Evolutionary conservation across 345 rosid species (phyloP).

Genomic region (Heritiera fomes): DNA sequence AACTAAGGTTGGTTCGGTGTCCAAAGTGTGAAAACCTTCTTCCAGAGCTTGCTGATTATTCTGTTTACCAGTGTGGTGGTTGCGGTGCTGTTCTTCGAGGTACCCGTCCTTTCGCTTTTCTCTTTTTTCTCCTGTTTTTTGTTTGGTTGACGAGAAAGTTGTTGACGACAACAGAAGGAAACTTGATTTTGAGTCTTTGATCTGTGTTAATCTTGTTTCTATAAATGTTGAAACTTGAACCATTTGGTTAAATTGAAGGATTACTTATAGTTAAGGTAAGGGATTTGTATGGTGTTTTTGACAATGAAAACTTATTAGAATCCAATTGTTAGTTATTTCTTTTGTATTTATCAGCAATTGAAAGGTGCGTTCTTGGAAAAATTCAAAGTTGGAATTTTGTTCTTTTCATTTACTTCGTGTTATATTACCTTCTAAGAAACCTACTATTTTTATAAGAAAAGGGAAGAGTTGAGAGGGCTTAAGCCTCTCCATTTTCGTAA

Average conservation of each 20-base stretch:
- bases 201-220: not conserved
- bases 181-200: not conserved
- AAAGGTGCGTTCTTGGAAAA: not conserved
- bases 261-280: not conserved
- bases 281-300: not conserved
- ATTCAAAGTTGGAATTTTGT: not conserved
- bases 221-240: not conserved
- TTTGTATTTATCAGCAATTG: not conserved
- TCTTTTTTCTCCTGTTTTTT: not conserved
- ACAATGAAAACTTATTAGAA: not conserved
- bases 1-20: slow-evolving; percentile 74
- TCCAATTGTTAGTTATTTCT: not conserved
- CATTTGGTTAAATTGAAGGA: not conserved
- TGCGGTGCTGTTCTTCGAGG: slow-evolving; percentile 94
- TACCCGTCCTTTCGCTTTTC: slow-evolving; percentile 27
- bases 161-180: not conserved
- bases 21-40: slow-evolving; percentile 88
- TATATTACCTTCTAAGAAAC: not conserved
- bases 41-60: slow-evolving; percentile 66
- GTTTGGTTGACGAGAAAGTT: slow-evolving; percentile 22
- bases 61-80: slow-evolving; percentile 85
- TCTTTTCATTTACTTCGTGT: not conserved
- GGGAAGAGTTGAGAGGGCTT: not conserved
- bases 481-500: not conserved
- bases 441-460: not conserved